Percentiles rank a stretch among this genome's conserved stretches.
These are phyloP conservation scores for Nyssa sinensis DNA, from an alignment of 148 eudicot species.

Conservation along the genomic window DNA sequence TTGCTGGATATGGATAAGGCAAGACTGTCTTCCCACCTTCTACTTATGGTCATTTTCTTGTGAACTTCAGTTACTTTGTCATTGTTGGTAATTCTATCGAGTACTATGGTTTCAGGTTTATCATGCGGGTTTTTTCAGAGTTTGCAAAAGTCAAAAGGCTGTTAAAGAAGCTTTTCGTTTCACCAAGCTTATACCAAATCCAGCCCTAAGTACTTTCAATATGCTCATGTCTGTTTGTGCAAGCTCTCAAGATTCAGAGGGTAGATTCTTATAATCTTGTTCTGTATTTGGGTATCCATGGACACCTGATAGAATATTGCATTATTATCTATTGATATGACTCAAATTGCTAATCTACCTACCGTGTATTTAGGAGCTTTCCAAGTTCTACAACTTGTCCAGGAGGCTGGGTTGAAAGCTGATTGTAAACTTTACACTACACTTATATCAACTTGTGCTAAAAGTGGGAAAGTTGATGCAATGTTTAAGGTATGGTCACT, in stretches of 20 bases:
- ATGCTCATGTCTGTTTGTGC: constrained; percentile 98
- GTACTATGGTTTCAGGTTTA: constrained; percentile 59
- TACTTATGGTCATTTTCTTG: constrained; percentile 11
- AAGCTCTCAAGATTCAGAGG: constrained; percentile 73
- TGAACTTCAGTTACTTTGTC: constrained; percentile 3
- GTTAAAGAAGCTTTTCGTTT: constrained; percentile 87
- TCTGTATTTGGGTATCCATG: not conserved
- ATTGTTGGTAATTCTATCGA: constrained; percentile 15
- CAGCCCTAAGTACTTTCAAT: constrained; percentile 92
- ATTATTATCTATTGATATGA: not conserved
- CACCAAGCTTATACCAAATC: constrained; percentile 74
- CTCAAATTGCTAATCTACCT: not conserved
- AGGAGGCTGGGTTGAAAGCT: constrained; percentile 66
- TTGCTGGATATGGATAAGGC: constrained; percentile 85
- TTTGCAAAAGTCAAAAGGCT: constrained; percentile 78
- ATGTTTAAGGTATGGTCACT: constrained; percentile 76
- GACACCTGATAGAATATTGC: constrained; percentile 1
- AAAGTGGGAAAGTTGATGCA: constrained; percentile 88
- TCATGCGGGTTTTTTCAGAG: constrained; percentile 64
- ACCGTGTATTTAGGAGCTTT: constrained; percentile 64
- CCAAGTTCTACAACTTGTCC: constrained; percentile 59
- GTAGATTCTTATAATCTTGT: constrained; percentile 34
- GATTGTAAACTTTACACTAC: constrained; percentile 98
- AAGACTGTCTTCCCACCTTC: constrained; percentile 18
- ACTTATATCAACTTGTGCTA: constrained; percentile 90